A percentile compares a stretch with the other conserved stretches of the same genome.
These are phyloP conservation scores for Esteya vermicola DNA, from an alignment of 2,329 filamentous ascomycete genomes.

Conservation along the genomic window DNA sequence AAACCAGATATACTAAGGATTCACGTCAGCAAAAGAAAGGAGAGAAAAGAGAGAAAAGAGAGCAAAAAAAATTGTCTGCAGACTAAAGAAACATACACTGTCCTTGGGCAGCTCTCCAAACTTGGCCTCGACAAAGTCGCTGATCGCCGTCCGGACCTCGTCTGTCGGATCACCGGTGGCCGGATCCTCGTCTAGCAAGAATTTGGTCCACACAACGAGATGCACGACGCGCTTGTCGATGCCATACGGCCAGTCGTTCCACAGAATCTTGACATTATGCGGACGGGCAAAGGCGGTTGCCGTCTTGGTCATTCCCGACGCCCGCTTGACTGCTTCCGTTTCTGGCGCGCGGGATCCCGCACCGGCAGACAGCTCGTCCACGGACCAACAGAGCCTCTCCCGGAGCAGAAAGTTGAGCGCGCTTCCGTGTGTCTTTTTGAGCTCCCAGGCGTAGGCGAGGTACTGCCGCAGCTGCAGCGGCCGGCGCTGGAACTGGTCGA, in stretches of 20 bases:
- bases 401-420: slow-evolving; percentile 63
- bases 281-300: slow-evolving; percentile 29
- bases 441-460: slow-evolving; percentile 48
- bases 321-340: too few species aligned
- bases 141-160: slow-evolving; percentile 47
- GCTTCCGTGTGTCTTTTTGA: slow-evolving; percentile 57
- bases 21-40: background rate
- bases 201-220: slow-evolving; percentile 88
- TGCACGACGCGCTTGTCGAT: slow-evolving; percentile 67
- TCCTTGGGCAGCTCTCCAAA: slow-evolving; percentile 45
- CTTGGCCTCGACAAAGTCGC: slow-evolving; percentile 51
- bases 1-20: slow-evolving; percentile 51
- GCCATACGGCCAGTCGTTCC: slow-evolving; percentile 93
- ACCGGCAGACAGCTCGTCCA: slow-evolving; percentile 23
- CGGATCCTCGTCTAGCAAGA: slow-evolving; percentile 56
- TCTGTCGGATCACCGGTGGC: slow-evolving; percentile 53
- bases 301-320: too few species aligned
- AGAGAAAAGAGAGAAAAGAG: too few species aligned
- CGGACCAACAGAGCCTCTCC: slow-evolving; percentile 55
- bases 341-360: too few species aligned
- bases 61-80: background rate
- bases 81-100: slow-evolving; percentile 30
- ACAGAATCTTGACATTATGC: slow-evolving; percentile 57
- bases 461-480: slow-evolving; percentile 72
- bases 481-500: slow-evolving; percentile 62